Evolutionary conservation across 768 basidiomycete genomes (phyloP), one percentile per base, ranked within the genome.

Genomic region (Paxillus ammoniavirescens): DNA sequence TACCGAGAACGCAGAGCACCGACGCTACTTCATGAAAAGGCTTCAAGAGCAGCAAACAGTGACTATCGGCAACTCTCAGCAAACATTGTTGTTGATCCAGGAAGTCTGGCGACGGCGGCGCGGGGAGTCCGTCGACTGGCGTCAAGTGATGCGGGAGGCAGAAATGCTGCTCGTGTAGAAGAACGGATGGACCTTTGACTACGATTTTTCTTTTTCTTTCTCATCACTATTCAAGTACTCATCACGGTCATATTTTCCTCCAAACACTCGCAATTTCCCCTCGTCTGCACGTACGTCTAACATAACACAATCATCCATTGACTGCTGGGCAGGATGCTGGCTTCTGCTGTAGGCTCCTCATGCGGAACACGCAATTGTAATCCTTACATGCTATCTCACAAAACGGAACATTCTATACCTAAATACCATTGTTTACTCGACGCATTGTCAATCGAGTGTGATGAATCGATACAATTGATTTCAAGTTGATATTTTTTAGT

Each of bases 31-130:
- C 13, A 58, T 70, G 23, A 59, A 61, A 9, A 70, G 78, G 42
- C 73, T 93, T 41, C 62, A 75, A 50, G 77, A 77, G 49, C 81
- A 84, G 61, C 74, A 75, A 36, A 69, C 71, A 18, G 78, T 81
- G 49, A 74, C 75, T 9, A 77, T 86, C 26, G 90, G 90, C 31
- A 91, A 91, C 60, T 82, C 82, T 52, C 63, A 69, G n/a, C 74
- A 80, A 41, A 82, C 87, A 31, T 69, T 68, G 42, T 47, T 56
- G 13, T 69, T 91, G 58, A 77, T 93, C 65, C 68, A 75, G 47
- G 56, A 68, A 36, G 78, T 92, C 47, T 91, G 90, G 89, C 61
- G 72, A 28, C 73, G 78, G 36, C 71, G 72, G 50, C 58, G 49
- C 15, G 60, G 52, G 7, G 66, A 60, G 37, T 70, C 76, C 10